These are phyloP conservation scores for Leptographium wingfieldii DNA, from an alignment of 2,329 filamentous ascomycete genomes.

Conservation along the genomic window DNA sequence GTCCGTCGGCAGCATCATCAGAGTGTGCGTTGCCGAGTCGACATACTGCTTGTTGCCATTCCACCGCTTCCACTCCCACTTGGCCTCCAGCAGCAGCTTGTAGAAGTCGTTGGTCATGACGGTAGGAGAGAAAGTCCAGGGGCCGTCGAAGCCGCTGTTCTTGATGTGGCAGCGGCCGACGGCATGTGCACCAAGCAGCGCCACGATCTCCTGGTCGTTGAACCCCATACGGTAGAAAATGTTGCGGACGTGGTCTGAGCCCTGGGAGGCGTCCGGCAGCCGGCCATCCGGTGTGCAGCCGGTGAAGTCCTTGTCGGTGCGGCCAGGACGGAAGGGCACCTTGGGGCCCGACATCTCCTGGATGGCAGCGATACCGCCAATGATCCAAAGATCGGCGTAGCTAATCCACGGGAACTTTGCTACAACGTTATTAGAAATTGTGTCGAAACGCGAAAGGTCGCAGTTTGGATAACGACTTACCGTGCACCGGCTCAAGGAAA, in stretches of 20 bases:
- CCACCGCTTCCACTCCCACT: conserved; percentile 89
- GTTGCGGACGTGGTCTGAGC: conserved; percentile 67
- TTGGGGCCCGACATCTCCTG: conserved; percentile 90
- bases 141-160: conserved; percentile 77
- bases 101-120: conserved; percentile 93
- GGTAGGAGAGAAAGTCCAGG: conserved; percentile 86
- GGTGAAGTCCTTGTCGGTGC: conserved; percentile 62
- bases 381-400: conserved; percentile 95
- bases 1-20: conserved; percentile 98
- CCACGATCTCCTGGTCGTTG: conserved; percentile 93
- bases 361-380: conserved; percentile 71
- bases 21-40: conserved; percentile 70
- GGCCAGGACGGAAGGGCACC: conserved; percentile 82
- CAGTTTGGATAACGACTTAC: conserved; percentile 28
- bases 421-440: conserved; percentile 15
- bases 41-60: conserved; percentile 83
- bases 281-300: conserved; percentile 92
- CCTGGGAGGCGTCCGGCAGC: conserved; percentile 59
- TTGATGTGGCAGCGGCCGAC: conserved; percentile 79
- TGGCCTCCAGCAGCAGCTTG: conserved; percentile 76
- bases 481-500: conserved; percentile 86
- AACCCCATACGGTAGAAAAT: conserved; percentile 98
- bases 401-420: conserved; percentile 87
- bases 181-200: conserved; percentile 72
- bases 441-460: not conserved